These are phyloP conservation scores for Catharanthus roseus DNA, from an alignment of 257 asterid species.

Conservation along the genomic window DNA sequence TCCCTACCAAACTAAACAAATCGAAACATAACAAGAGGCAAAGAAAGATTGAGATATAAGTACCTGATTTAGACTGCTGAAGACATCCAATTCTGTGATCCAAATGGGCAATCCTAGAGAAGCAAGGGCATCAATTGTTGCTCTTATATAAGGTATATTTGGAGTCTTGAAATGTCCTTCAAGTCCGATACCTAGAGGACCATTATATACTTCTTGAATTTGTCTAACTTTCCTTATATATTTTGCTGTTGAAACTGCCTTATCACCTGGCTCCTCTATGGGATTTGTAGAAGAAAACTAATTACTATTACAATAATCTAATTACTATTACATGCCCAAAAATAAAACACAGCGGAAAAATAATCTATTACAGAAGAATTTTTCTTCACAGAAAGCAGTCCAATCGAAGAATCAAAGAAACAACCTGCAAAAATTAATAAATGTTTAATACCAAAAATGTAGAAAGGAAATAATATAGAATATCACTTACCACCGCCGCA, in stretches of 20 bases:
- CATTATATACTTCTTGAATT: conserved; percentile 13
- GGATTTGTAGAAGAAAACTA: no score
- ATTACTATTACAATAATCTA: no score
- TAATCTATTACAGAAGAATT: no score
- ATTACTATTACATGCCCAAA: no score
- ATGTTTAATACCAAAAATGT: no score
- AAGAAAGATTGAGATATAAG: neutral
- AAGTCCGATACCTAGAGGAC: conserved; percentile 28
- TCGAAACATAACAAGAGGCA: neutral
- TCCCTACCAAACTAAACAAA: no score
- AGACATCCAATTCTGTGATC: conserved; percentile 29
- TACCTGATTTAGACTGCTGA: neutral
- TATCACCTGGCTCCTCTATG: conserved; percentile 18
- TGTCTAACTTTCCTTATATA: conserved; percentile 24
- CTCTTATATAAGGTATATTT: conserved; percentile 26
- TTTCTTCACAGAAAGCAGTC: no score
- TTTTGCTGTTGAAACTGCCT: conserved; percentile 18
- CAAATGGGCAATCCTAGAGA: conserved; percentile 29
- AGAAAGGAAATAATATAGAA: no score
- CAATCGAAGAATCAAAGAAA: no score
- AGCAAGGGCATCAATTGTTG: conserved; percentile 24
- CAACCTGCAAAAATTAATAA: no score
- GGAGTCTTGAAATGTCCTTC: conserved; percentile 20
- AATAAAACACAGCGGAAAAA: no score
- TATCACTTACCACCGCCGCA: no score